Conservation (phyloP, 768 basidiomycete genomes). For the Agaricus subrufescens region DNA sequence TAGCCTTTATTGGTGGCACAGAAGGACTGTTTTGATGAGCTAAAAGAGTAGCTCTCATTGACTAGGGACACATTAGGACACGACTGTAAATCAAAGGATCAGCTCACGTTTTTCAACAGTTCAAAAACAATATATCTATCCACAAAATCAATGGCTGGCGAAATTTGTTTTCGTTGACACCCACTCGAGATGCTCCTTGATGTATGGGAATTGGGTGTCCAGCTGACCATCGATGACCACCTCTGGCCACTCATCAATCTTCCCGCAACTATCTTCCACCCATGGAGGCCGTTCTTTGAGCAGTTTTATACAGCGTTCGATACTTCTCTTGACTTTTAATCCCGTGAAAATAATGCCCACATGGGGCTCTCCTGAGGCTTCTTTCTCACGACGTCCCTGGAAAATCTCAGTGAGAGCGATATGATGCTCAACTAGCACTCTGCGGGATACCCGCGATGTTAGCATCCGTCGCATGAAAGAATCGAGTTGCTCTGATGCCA, state of each 20-base stretch:
- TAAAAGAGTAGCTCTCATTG: conserved; percentile 64
- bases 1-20: conserved; percentile 65
- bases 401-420: conserved; percentile 70
- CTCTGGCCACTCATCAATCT: conserved; percentile 44
- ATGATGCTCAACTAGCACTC: conserved; percentile 88
- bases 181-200: conserved; percentile 83
- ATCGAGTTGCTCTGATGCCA: conserved; percentile 75
- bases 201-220: conserved; percentile 72
- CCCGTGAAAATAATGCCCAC: conserved; percentile 86
- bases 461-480: conserved; percentile 91
- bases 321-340: conserved; percentile 62
- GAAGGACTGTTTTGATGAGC: conserved; percentile 37
- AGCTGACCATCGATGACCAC: conserved; percentile 71
- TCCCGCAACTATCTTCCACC: conserved; percentile 33
- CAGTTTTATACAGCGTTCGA: conserved; percentile 62
- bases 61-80: conserved; percentile 31
- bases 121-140: conserved; percentile 83
- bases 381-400: conserved; percentile 25
- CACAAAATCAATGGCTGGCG: not conserved
- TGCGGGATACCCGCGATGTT: conserved; percentile 82
- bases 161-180: conserved; percentile 17
- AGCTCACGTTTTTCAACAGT: conserved; percentile 78
- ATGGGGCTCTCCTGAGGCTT: conserved; percentile 45
- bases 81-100: not conserved
- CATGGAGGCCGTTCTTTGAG: conserved; percentile 44